Evolutionary conservation across 352 stramenopile genomes (phyloP), one percentile per base, ranked within the genome.

Genomic region (Phytophthora vignae): DNA sequence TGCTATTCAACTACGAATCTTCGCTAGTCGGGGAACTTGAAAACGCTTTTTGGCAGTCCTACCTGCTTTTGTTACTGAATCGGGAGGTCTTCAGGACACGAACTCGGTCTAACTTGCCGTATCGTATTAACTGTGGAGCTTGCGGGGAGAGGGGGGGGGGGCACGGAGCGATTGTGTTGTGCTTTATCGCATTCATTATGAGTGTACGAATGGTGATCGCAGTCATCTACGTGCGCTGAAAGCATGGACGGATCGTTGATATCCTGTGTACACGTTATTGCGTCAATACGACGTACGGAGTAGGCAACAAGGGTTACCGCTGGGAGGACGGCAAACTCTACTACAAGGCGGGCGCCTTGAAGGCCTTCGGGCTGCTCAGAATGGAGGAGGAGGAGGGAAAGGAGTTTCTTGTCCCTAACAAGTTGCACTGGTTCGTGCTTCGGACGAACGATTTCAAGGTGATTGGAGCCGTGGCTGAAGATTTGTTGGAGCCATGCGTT

Each of bases 281-380:
- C 19, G 68, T 75, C n/a, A 61, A 71, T 15, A 60, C 50, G 1
- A 25, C 22, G 1, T 21, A 60, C 0, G 60, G 50, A n/a, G 17
- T 54, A 9, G 19, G 55, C 3, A 71, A 53, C 19, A 67, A 70
- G 46, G 70, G 58, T 19, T 77, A 77, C 31, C 46, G 50, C 2
- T 73, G 52, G 53, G 46, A 61, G 21, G 17, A 60, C 33, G 54
- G 33, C 3, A 40, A 58, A 29, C 54, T 74, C 1, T 60, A 38
- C 54, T 69, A 74, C 27, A n/a, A 2, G 40, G 10, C 55, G 4
- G 55, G 63, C 10, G 56, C 65, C 0, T 21, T 74, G 55, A 67
- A 74, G 48, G 56, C 70, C 1, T 63, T 74, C 22, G 66, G 60
- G 0, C 27, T 77, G 11, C n/a, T 77, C 19, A 74, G 64, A 49